phyloP scores from a whole-genome alignment of 2,329 filamentous ascomycete species.

The Colletotrichum brevisporum region DNA sequence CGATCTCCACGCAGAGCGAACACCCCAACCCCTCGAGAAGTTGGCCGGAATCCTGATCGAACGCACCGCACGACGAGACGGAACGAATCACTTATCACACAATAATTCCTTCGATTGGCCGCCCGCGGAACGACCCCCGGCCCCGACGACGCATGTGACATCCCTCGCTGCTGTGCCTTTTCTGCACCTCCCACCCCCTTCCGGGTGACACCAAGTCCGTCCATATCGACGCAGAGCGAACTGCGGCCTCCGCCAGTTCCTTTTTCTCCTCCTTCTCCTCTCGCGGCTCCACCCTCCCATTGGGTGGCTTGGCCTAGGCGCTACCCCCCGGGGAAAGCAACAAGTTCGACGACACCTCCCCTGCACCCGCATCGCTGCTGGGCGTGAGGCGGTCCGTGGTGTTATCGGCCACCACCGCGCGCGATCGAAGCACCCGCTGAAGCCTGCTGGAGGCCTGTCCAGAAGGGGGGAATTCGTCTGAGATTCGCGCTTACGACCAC shows the following conservation, averaged over 20 bases:
- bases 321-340: conserved; percentile 21
- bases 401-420: conserved; percentile 37
- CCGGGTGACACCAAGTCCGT: conserved; percentile 27
- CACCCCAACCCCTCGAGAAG: conserved; percentile 9
- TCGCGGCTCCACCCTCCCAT: conserved; percentile 30
- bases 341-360: conserved; percentile 26
- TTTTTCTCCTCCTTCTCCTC: not conserved
- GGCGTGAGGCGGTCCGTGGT: conserved; percentile 41
- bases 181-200: conserved; percentile 38
- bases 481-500: conserved; percentile 22
- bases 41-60: conserved; percentile 17
- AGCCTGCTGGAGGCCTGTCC: conserved; percentile 25
- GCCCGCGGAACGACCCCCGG: conserved; percentile 19
- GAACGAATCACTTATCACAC: conserved; percentile 6
- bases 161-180: conserved; percentile 15
- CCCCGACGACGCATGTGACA: conserved; percentile 41
- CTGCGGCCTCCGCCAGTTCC: conserved; percentile 40
- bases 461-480: conserved; percentile 14
- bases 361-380: conserved; percentile 16
- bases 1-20: not conserved
- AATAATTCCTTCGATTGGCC: conserved; percentile 36
- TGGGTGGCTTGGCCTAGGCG: conserved; percentile 25
- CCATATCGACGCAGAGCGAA: conserved; percentile 10
- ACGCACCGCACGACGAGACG: not conserved
- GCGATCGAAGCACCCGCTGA: conserved; percentile 23